These are phyloP conservation scores for Penicillium angulare DNA, from an alignment of 495 filamentous ascomycete genomes.

Conservation along the genomic window DNA sequence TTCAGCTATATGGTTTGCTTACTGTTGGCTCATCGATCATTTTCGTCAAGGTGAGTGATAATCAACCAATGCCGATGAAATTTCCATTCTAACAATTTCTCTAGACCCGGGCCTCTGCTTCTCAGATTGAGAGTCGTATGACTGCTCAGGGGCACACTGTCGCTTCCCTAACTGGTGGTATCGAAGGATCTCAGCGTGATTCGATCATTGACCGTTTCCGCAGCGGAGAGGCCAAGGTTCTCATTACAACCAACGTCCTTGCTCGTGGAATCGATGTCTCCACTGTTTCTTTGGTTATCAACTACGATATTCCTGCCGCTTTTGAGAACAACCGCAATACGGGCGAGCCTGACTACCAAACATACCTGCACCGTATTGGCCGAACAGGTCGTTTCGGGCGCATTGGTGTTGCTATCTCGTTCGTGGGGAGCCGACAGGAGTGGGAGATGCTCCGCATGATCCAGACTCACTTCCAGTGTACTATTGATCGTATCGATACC, in stretches of 20 bases:
- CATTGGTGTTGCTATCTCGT: conserved; percentile 91
- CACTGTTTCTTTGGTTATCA: conserved; percentile 95
- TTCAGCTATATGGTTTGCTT: conserved; percentile 91
- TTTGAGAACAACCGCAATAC: conserved; percentile 19
- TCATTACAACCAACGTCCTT: conserved; percentile 97
- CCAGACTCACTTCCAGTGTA: conserved; percentile 62
- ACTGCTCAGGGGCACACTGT: conserved; percentile 85
- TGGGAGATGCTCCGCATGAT: conserved; percentile 76
- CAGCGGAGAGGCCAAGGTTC: conserved; percentile 82
- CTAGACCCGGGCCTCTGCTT: conserved; percentile 77
- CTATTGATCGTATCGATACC: conserved; percentile 59
- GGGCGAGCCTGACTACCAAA: conserved; percentile 72
- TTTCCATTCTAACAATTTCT: conserved; percentile 21
- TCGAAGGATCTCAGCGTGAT: conserved; percentile 82
- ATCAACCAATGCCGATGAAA: background rate
- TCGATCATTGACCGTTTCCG: conserved; percentile 85
- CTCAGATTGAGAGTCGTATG: conserved; percentile 82
- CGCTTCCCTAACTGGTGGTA: conserved; percentile 78
- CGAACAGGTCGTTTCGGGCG: conserved; percentile 96
- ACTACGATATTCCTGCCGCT: conserved; percentile 71
- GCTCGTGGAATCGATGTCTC: conserved; percentile 97
- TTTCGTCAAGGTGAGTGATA: conserved; percentile 74
- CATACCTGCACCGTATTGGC: conserved; percentile 97
- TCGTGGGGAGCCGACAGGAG: conserved; percentile 77
- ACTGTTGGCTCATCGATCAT: conserved; percentile 97